These are phyloP conservation scores for Acer saccharum DNA, from an alignment of 345 rosid species.

Conservation along the genomic window DNA sequence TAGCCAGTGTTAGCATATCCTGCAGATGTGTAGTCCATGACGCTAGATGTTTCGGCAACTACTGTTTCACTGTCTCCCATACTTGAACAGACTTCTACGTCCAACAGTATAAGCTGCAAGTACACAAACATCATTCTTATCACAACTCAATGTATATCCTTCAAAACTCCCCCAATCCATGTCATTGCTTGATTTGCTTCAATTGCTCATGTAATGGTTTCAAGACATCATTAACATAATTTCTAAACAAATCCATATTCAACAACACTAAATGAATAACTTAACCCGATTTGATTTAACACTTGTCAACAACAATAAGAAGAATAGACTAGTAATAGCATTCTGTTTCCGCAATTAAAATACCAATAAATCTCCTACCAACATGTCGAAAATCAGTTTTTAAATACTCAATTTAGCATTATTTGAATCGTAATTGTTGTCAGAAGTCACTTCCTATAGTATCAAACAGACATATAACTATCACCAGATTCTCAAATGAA, in stretches of 20 bases:
- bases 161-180: background rate
- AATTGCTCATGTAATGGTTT: background rate
- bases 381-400: background rate
- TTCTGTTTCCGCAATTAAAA: background rate
- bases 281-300: background rate
- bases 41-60: constrained; percentile 48
- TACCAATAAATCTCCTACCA: background rate
- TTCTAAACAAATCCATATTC: too few species aligned
- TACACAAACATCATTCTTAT: constrained; percentile 2
- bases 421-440: background rate
- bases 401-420: background rate
- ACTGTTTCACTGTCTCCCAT: constrained; percentile 77
- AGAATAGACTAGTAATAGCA: too few species aligned
- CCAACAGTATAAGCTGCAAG: constrained; percentile 31
- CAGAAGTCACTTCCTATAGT: background rate
- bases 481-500: background rate
- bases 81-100: constrained; percentile 12
- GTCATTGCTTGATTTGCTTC: background rate
- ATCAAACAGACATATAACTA: background rate
- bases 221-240: too few species aligned
- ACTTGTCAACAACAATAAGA: background rate
- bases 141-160: background rate
- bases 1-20: constrained; percentile 32
- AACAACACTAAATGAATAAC: too few species aligned
- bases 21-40: constrained; percentile 36